Percentiles rank a stretch among this genome's conserved stretches.
These are phyloP conservation scores for Phytophthora niederhauseri DNA, from an alignment of 352 stramenopile species.

Conservation along the genomic window DNA sequence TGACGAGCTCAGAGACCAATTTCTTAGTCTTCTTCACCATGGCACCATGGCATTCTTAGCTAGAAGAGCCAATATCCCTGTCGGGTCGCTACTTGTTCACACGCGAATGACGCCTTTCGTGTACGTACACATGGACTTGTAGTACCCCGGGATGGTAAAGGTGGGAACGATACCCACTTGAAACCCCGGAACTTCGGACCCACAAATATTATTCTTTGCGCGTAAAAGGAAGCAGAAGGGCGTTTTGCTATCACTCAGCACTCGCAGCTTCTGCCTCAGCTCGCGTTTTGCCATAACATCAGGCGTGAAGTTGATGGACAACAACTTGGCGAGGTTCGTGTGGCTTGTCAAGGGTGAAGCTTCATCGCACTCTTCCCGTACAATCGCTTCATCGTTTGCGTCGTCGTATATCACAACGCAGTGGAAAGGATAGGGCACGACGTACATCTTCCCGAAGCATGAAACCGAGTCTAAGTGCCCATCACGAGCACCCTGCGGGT, in stretches of 20 bases:
- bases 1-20: not conserved
- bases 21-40: not conserved
- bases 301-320: not conserved
- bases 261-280: not conserved
- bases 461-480: not conserved
- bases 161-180: not conserved
- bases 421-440: not conserved
- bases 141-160: not conserved
- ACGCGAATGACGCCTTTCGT: not conserved
- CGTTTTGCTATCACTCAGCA: not conserved
- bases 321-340: not conserved
- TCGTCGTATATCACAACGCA: not conserved
- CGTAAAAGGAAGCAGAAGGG: not conserved
- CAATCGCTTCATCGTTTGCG: not conserved
- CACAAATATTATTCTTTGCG: not conserved
- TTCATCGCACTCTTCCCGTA: not conserved
- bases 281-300: not conserved
- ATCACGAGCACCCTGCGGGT: not conserved
- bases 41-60: not conserved
- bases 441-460: conserved; percentile 1
- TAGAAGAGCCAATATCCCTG: not conserved
- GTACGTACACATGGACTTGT: not conserved
- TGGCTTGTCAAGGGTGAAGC: not conserved
- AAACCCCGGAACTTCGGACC: not conserved
- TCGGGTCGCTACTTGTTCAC: not conserved